These are phyloP conservation scores for Thelonectria olida DNA, from an alignment of 2,329 filamentous ascomycete genomes.

Conservation along the genomic window DNA sequence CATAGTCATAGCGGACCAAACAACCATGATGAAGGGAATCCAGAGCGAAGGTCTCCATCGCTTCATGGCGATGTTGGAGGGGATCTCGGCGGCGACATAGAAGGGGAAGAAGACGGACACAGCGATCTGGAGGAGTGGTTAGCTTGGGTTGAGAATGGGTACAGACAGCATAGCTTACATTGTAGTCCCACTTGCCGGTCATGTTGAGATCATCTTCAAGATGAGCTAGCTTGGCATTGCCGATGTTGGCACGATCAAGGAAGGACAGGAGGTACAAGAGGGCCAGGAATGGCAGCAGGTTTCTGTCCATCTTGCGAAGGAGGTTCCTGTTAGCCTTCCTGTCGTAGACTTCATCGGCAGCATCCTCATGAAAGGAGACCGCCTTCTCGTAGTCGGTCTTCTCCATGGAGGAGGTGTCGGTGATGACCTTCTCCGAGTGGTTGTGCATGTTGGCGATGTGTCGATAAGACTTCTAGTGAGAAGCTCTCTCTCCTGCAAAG, in stretches of 20 bases:
- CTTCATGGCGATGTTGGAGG: conserved; percentile 67
- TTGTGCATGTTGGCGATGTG: conserved; percentile 29
- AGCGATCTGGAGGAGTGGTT: conserved; percentile 44
- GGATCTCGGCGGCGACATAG: conserved; percentile 63
- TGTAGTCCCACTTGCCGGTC: conserved; percentile 47
- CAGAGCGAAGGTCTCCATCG: conserved; percentile 60
- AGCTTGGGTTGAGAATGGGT: conserved; percentile 1
- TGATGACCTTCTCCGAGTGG: conserved; percentile 21
- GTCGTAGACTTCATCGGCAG: conserved; percentile 41
- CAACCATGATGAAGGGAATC: conserved; percentile 62
- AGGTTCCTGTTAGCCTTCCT: conserved; percentile 56
- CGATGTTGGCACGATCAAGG: conserved; percentile 52
- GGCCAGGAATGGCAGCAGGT: conserved; percentile 67
- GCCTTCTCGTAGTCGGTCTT: conserved; percentile 41
- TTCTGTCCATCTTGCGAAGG: conserved; percentile 62
- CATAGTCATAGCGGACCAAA: conserved; percentile 59
- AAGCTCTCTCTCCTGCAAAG: conserved; percentile 10
- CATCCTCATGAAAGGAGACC: conserved; percentile 37
- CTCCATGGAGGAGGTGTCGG: conserved; percentile 39
- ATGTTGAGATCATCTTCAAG: conserved; percentile 49
- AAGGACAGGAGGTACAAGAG: conserved; percentile 68
- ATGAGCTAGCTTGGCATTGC: conserved; percentile 69
- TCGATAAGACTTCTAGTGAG: conserved; percentile 1
- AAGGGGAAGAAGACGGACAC: conserved; percentile 63
- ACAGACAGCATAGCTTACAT: conserved; percentile 33